Base-by-base conservation (phyloP, 23 red algal species). In the Gracilaria domingensis region DNA sequence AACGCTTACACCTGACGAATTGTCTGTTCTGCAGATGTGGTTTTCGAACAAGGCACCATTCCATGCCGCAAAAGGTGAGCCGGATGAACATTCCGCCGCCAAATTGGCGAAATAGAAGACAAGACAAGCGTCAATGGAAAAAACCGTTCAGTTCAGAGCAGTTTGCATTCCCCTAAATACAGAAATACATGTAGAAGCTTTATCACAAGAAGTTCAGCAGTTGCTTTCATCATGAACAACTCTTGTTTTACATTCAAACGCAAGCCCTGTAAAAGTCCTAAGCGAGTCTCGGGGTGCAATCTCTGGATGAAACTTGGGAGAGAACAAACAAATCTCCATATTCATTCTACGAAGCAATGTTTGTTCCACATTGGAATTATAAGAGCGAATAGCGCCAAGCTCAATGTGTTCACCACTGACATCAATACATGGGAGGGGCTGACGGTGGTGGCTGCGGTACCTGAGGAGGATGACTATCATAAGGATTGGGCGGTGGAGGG, bases 351-450 rank as follows among this genome's bases (percentile, higher is more conserved):
- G 51, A 55, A 55, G 51, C 51, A 55, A 55, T 55, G 51, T 7
- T 55, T 55, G 51, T 55, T 48, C 23, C 9, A 60, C 56, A 60
- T 13, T 20, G 23, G 56, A 25, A 16, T n/a, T 60, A 4, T 25
- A 4, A 60, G 3, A n/a, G n/a, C 56, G 4, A n/a, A 8, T 25
- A 60, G 16, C 56, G 4, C 56, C 56, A 20, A 60, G 56, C 56
- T 16, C 51, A 64, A 2, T 64, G 2, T 30, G 1, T 5, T 8
- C 21, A 32, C 8, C 28, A 2, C 24, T 30, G 30, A 8, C 4
- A 77, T 45, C 72, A 50, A n/a, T 77, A 77, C 8, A 77, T 14
- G 0, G 72, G 72, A 37, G 72, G 72, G 12, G 72, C 72, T 48
- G 72, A 77, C 30, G 72, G 72, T 26, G 72, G 72, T n/a, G 72